Base-by-base conservation (phyloP, 1,284 basidiomycete genomes). In the Tremellales sp. region DNA sequence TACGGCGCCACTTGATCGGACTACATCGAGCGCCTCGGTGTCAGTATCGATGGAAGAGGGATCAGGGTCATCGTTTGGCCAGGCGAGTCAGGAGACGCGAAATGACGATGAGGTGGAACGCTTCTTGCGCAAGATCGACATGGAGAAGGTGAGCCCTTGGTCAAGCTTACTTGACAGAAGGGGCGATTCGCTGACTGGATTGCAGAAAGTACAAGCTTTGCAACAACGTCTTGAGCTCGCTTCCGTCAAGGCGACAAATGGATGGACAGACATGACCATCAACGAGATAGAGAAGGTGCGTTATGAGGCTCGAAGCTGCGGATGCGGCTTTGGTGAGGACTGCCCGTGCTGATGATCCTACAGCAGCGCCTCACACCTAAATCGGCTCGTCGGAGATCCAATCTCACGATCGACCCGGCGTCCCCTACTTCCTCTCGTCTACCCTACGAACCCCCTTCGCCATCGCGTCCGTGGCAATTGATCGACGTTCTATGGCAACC, bases 161-260 rank as follows among this genome's bases (percentile, higher is more conserved):
- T 15, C 33, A 36, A 5, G n/a, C n/a, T n/a, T n/a, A 36, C 33
- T 8, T 8, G 29, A 31, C 29, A 31, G 15, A 36, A n/a, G 5
- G 19, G 33, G 15, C 5, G n/a, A n/a, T 41, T 35, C 19, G n/a
- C 27, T 22, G 4, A 36, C 17, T 25, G 15, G 22, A 4, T 23
- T 23, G 7, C 41, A 70, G 71, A 70, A 64, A 60, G 66, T 72
- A 52, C 62, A 63, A 39, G 55, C 62, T 24, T 54, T 73, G 23
- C 71, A 73, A 50, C 68, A 70, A 52, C 52, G 71, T 8, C 57
- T 73, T 7, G 65, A 72, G 51, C 55, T 73, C n/a, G 71, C 71
- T 5, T 65, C 61, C 21, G 58, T 73, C 43, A 73, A 73, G 49
- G 62, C 68, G 27, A 60, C 63, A 27, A 60, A 72, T 36, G 71